These are phyloP conservation scores for Talaromyces thailandensis DNA, from an alignment of 495 filamentous ascomycete species.

Conservation along the genomic window DNA sequence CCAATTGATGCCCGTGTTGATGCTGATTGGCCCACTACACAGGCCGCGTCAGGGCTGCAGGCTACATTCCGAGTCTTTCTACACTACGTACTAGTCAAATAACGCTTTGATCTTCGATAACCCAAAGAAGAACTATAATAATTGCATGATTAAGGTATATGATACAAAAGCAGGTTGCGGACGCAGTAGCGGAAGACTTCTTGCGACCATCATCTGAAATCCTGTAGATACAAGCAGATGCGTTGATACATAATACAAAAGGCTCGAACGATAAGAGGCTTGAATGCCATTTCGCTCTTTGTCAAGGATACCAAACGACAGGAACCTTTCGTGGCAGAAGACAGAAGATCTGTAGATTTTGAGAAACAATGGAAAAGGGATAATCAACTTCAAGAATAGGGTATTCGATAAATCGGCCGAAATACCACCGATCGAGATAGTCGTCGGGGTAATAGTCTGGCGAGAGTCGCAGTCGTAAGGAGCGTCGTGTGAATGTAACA, in stretches of 20 bases:
- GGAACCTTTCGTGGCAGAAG: background rate
- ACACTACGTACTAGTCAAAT: background rate
- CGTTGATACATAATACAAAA: background rate
- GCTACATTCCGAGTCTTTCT: background rate
- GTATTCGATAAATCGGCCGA: background rate
- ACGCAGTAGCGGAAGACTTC: background rate
- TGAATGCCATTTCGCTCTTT: background rate
- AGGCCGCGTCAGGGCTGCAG: background rate
- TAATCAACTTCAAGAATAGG: background rate
- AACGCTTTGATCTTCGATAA: background rate
- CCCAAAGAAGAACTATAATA: background rate
- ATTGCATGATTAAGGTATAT: background rate
- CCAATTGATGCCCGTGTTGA: background rate
- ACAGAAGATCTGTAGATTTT: background rate
- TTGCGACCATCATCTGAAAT: background rate
- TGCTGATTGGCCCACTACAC: background rate
- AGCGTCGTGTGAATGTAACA: conserved; percentile 1
- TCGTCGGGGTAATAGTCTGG: background rate
- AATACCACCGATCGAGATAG: background rate
- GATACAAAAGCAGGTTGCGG: background rate
- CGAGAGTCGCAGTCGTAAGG: conserved; percentile 5
- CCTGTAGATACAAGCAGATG: conserved; percentile 1
- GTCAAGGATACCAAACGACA: background rate
- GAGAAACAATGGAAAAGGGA: background rate
- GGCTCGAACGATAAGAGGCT: background rate